Evolutionary conservation across 768 basidiomycete genomes (phyloP).

Genomic region (Tylopilus subfusipes): DNA sequence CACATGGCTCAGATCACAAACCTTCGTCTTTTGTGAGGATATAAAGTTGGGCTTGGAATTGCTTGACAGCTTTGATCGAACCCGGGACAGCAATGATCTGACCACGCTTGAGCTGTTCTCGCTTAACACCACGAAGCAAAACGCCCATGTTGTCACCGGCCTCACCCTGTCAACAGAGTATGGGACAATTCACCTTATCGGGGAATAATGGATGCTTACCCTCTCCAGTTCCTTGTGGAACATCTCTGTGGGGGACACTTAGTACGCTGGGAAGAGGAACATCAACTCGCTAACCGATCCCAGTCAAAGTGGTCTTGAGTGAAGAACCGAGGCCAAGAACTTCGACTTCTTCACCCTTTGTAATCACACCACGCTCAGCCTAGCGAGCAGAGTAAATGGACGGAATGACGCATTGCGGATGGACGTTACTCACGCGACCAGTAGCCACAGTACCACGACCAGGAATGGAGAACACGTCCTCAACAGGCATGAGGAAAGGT

Average conservation of each 20-base stretch:
- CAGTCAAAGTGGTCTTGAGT: conserved; percentile 92
- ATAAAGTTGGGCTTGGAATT: conserved; percentile 93
- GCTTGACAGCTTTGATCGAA: conserved; percentile 89
- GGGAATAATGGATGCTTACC: conserved; percentile 37
- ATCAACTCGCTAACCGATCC: conserved; percentile 58
- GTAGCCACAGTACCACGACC: conserved; percentile 98
- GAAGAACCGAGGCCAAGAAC: conserved; percentile 78
- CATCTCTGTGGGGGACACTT: conserved; percentile 63
- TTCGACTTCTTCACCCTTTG: conserved; percentile 92
- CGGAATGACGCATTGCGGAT: neutral
- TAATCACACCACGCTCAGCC: conserved; percentile 89
- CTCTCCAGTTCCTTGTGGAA: conserved; percentile 99
- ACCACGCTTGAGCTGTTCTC: conserved; percentile 92
- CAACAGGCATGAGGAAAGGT: conserved; percentile 94
- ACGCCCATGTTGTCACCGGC: conserved; percentile 99
- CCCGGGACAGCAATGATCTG: conserved; percentile 89
- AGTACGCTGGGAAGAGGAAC: neutral
- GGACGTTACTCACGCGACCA: conserved; percentile 62
- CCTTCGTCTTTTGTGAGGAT: conserved; percentile 37
- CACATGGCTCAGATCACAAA: conserved; percentile 46
- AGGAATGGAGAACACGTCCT: conserved; percentile 97
- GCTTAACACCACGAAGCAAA: conserved; percentile 93
- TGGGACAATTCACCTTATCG: conserved; percentile 1
- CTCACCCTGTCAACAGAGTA: conserved; percentile 57
- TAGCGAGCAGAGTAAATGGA: conserved; percentile 27